Evolutionary conservation across 768 basidiomycete genomes (phyloP).

Genomic region (Hericium alpestre): DNA sequence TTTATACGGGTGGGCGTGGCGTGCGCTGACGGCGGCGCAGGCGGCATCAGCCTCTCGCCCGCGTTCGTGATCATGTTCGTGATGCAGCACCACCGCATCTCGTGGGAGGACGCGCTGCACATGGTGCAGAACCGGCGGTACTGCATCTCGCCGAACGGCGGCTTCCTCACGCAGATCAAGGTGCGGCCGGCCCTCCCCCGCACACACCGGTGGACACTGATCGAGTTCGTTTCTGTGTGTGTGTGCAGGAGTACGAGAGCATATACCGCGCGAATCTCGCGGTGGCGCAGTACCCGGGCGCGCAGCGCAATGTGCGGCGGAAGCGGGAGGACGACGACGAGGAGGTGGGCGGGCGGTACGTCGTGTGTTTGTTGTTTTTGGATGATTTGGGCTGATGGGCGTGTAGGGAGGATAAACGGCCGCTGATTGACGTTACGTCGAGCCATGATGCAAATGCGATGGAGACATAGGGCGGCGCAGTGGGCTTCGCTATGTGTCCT

Average conservation of each 20-base stretch:
- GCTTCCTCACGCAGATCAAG: slow-evolving; percentile 89
- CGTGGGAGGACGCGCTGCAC: slow-evolving; percentile 84
- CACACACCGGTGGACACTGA: background rate
- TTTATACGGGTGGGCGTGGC: background rate
- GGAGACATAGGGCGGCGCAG: background rate
- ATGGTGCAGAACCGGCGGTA: slow-evolving; percentile 85
- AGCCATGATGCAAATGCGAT: slow-evolving; percentile 14
- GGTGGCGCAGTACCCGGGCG: slow-evolving; percentile 44
- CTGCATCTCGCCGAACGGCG: slow-evolving; percentile 87
- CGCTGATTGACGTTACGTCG: slow-evolving; percentile 19
- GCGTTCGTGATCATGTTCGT: slow-evolving; percentile 90
- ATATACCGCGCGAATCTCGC: slow-evolving; percentile 77
- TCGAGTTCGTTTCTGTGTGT: background rate
- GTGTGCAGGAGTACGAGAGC: slow-evolving; percentile 78
- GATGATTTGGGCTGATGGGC: background rate
- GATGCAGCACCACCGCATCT: slow-evolving; percentile 72
- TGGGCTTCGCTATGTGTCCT: no score
- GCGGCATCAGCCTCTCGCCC: slow-evolving; percentile 80
- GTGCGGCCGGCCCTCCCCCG: slow-evolving; percentile 25
- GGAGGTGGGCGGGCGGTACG: slow-evolving; percentile 30
- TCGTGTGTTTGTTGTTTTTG: background rate
- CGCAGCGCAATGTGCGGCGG: slow-evolving; percentile 39
- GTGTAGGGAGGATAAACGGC: slow-evolving; percentile 34
- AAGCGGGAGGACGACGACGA: slow-evolving; percentile 67
- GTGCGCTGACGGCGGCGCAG: slow-evolving; percentile 24